These are phyloP conservation scores for Pezicula radicicola DNA, from an alignment of 2,329 filamentous ascomycete genomes.

Conservation along the genomic window DNA sequence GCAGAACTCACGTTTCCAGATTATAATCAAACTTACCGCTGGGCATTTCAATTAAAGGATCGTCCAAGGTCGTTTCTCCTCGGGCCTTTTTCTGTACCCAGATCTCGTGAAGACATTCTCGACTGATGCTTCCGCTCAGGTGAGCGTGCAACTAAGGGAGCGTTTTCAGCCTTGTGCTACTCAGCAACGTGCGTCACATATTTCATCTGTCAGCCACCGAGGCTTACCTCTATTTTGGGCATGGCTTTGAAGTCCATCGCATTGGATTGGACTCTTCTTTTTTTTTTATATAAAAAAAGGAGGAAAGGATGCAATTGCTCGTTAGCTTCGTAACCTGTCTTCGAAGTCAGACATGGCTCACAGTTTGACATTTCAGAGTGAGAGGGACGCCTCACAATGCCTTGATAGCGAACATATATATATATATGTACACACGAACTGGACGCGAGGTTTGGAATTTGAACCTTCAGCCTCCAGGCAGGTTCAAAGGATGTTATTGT, in stretches of 20 bases:
- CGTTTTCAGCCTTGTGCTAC: slow-evolving; percentile 14
- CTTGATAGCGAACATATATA: too few species aligned
- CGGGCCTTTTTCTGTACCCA: slow-evolving; percentile 59
- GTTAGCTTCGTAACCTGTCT: too few species aligned
- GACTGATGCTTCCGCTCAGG: slow-evolving; percentile 74
- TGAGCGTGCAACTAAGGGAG: slow-evolving; percentile 69
- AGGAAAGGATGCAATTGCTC: background rate
- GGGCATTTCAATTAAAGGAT: slow-evolving; percentile 69
- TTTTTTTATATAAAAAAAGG: background rate
- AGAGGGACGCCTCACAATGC: too few species aligned
- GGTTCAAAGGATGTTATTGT: too few species aligned
- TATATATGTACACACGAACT: too few species aligned
- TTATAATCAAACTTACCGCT: slow-evolving; percentile 69
- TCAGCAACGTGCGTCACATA: slow-evolving; percentile 7
- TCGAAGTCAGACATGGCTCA: too few species aligned
- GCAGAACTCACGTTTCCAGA: slow-evolving; percentile 55
- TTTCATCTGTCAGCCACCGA: slow-evolving; percentile 1
- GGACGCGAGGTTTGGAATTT: too few species aligned
- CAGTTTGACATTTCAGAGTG: too few species aligned
- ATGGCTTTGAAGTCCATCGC: slow-evolving; percentile 39
- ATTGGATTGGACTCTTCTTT: slow-evolving; percentile 1
- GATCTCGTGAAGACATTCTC: slow-evolving; percentile 69
- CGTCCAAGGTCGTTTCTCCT: slow-evolving; percentile 53
- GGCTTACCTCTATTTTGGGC: slow-evolving; percentile 52
- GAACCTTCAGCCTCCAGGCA: too few species aligned